These are phyloP conservation scores for Buddleja alternifolia DNA, from an alignment of 257 asterid species.

Conservation along the genomic window DNA sequence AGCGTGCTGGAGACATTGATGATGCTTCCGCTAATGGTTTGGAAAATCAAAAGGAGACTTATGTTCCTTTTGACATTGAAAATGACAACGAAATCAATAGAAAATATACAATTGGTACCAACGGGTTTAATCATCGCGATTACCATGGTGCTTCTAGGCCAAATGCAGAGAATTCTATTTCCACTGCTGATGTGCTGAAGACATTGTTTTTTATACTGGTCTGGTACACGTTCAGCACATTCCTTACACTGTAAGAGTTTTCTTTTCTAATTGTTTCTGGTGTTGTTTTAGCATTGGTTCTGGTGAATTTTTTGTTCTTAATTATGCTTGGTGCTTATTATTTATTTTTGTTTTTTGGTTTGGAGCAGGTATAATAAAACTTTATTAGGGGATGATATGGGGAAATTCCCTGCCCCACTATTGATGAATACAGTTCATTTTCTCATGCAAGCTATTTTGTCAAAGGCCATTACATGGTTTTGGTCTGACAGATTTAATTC, in stretches of 20 bases:
- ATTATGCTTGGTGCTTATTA: conserved; percentile 9
- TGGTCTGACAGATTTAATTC: conserved; percentile 84
- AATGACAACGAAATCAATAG: too few relatives aligned
- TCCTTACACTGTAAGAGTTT: conserved; percentile 81
- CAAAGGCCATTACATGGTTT: conserved; percentile 87
- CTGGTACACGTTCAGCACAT: conserved; percentile 97
- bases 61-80: too few relatives aligned
- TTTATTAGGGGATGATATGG: conserved; percentile 90
- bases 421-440: conserved; percentile 95
- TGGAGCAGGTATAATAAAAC: conserved; percentile 89
- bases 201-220: conserved; percentile 77
- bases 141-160: conserved; percentile 27
- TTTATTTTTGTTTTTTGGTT: conserved; percentile 15
- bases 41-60: neutral
- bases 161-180: conserved; percentile 41
- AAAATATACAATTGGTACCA: too few relatives aligned
- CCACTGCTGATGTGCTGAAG: conserved; percentile 72
- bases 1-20: conserved; percentile 37
- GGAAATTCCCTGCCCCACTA: conserved; percentile 96
- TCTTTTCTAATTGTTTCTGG: conserved; percentile 3
- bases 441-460: conserved; percentile 90
- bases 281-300: neutral
- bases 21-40: conserved; percentile 38
- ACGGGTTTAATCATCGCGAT: conserved; percentile 25
- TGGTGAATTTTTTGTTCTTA: conserved; percentile 23